Percentiles rank a stretch among this genome's conserved stretches.
Conservation (phyloP, 176 grass and related monocot species). For the Triticum turgidum region DNA sequence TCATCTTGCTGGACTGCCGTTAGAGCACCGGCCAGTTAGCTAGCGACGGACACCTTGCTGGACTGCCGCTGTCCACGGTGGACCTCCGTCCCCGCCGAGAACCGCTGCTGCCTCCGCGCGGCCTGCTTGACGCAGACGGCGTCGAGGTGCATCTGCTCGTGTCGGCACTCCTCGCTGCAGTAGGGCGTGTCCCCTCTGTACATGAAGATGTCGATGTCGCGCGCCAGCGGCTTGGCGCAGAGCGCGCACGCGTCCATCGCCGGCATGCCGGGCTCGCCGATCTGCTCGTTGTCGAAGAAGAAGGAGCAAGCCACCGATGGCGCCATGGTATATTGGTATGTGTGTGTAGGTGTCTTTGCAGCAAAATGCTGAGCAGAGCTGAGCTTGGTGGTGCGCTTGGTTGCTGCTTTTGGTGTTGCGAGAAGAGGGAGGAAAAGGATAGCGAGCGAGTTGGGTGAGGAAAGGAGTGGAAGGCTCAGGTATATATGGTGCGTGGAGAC, state of each 20-base stretch:
- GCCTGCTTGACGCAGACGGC: background rate
- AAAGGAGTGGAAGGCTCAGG: no score
- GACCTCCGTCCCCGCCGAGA: background rate
- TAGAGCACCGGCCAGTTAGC: background rate
- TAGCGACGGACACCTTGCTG: conserved; percentile 32
- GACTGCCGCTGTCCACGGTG: background rate
- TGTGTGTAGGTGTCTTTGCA: no score
- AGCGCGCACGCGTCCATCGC: conserved; percentile 55
- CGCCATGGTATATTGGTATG: no score
- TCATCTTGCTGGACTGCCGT: background rate
- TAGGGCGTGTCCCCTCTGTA: conserved; percentile 73
- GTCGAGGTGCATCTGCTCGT: conserved; percentile 66
- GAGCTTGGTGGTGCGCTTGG: no score
- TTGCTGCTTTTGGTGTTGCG: no score
- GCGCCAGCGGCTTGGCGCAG: conserved; percentile 43
- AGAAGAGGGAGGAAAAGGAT: no score
- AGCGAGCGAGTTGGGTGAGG: no score
- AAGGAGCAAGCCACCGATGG: no score
- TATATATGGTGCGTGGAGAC: no score
- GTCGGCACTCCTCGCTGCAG: conserved; percentile 71
- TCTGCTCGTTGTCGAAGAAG: no score
- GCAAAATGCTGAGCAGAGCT: no score
- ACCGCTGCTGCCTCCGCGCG: background rate
- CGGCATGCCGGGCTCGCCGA: no score
- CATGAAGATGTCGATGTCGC: conserved; percentile 69